Percentiles rank a stretch among this genome's conserved stretches.
Evolutionary conservation across 2,329 filamentous ascomycete species (phyloP).

Genomic region (Xylariales sp.): DNA sequence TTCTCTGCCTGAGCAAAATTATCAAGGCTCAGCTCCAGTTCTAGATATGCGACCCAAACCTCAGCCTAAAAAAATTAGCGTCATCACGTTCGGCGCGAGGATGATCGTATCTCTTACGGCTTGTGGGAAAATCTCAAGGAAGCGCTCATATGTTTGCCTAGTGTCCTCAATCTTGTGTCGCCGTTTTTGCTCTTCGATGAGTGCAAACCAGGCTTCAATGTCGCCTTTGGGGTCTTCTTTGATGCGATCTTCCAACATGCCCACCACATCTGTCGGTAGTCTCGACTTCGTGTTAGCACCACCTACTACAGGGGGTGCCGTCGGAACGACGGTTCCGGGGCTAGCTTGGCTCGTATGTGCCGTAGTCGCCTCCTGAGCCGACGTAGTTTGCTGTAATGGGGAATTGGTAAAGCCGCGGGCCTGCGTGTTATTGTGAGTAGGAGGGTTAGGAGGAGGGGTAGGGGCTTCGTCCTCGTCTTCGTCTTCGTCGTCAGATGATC

Average conservation of each 20-base stretch:
- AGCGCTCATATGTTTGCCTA: conserved; percentile 83
- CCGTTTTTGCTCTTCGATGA: conserved; percentile 86
- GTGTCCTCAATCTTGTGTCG: conserved; percentile 86
- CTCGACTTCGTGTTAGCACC: conserved; percentile 43
- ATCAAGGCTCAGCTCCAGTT: conserved; percentile 89
- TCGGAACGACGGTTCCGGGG: conserved; percentile 28
- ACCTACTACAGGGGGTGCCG: conserved; percentile 24
- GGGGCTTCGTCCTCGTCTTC: conserved; percentile 61
- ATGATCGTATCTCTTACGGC: conserved; percentile 73
- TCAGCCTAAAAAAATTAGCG: conserved; percentile 75
- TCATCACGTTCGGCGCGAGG: conserved; percentile 3
- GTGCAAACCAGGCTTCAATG: conserved; percentile 87
- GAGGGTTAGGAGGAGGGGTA: conserved; percentile 35
- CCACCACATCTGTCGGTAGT: conserved; percentile 76
- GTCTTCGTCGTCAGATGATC: conserved; percentile 70
- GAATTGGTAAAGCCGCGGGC: conserved; percentile 40
- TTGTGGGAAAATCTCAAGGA: conserved; percentile 88
- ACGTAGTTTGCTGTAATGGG: conserved; percentile 44
- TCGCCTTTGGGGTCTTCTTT: conserved; percentile 93
- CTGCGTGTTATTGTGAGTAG: conserved; percentile 43
- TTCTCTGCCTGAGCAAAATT: conserved; percentile 83
- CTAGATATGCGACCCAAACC: conserved; percentile 88
- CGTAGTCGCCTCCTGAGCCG: conserved; percentile 34
- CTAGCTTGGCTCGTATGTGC: conserved; percentile 35
- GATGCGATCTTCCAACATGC: conserved; percentile 88